Percentiles rank a stretch among this genome's conserved stretches.
phyloP scores from a whole-genome alignment of 169 alveolate species.

The Plasmodium relictum region DNA sequence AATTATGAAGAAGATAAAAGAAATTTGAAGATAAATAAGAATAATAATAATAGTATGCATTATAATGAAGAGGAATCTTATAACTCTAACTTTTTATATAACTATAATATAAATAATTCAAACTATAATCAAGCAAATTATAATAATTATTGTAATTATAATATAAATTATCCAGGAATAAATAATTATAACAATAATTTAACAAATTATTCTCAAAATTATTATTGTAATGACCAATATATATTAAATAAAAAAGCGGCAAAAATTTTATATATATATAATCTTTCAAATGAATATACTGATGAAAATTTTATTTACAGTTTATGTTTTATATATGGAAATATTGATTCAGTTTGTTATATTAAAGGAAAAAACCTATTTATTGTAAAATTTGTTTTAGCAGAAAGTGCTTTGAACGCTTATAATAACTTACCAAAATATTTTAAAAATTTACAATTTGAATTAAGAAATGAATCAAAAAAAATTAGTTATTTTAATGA shows the following conservation, averaged over 20 bases:
- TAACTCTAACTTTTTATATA: not conserved
- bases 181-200: not conserved
- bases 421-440: constrained; percentile 56
- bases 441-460: constrained; percentile 46
- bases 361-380: constrained; percentile 68
- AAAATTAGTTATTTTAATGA: constrained; percentile 72
- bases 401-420: constrained; percentile 57
- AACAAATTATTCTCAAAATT: not conserved
- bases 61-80: constrained; percentile 1
- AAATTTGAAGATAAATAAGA: not conserved
- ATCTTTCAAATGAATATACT: constrained; percentile 28
- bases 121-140: constrained; percentile 17
- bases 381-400: constrained; percentile 44
- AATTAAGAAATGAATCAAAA: constrained; percentile 61
- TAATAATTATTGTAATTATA: constrained; percentile 12
- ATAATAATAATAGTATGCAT: constrained; percentile 5
- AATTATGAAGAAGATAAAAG: not conserved
- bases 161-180: constrained; percentile 8
- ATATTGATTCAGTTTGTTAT: constrained; percentile 60
- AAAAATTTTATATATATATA: constrained; percentile 58
- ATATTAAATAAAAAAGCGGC: constrained; percentile 53
- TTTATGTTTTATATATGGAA: constrained; percentile 62
- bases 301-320: constrained; percentile 75
- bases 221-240: constrained; percentile 40
- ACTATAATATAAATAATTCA: not conserved